Evolutionary conservation across 192 early-diverging fungal genomes (phyloP), one percentile per base, ranked within the genome.

Genomic region (Backusella circina): DNA sequence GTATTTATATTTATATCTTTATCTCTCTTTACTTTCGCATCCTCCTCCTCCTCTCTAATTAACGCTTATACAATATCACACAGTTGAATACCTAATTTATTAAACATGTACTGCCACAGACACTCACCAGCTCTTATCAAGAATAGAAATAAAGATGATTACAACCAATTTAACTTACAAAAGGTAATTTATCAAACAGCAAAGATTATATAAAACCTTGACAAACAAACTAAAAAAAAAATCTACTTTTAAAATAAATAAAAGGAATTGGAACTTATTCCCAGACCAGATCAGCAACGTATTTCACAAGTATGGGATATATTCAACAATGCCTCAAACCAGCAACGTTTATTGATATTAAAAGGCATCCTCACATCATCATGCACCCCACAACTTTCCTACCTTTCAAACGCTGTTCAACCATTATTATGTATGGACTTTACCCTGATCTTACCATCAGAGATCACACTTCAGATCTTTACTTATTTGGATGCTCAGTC

Each of bases 401-500:
- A 90, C 71, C 79, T 97, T n/a, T 89, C 93, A 37, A 83, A 84
- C 33, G 84, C 88, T 0, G 85, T 96, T 18, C 85, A 89, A 23
- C 86, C 87, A 37, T 85, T 93, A 37, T 79, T 95, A 18, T 86
- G 91, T 21, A 89, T 95, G 8, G 96, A 97, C 79, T 94, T 94
- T 77, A 78, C 97, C 57, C 83, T 86, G 6, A 83, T 85, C 21
- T 82, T 90, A 21, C 94, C 96, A 0, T 80, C 87, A 1, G 95
- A 99, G 77, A 81, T 99, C 44, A 84, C 92, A 38, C 86, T 95
- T 64, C 85, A 91, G 37, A 91, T 98, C 36, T 85, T 98, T 44
- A 88, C 94, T 21, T 96, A 94, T 78, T 86, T 99, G 13, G 97
- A 99, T 77, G 96, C 95, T 7, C 90, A 86, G 10, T 91, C 94